Evolutionary conservation across 371 early-diverging fungal species (phyloP), one percentile per base, ranked within the genome.

Genomic region (Zychaea mexicana): DNA sequence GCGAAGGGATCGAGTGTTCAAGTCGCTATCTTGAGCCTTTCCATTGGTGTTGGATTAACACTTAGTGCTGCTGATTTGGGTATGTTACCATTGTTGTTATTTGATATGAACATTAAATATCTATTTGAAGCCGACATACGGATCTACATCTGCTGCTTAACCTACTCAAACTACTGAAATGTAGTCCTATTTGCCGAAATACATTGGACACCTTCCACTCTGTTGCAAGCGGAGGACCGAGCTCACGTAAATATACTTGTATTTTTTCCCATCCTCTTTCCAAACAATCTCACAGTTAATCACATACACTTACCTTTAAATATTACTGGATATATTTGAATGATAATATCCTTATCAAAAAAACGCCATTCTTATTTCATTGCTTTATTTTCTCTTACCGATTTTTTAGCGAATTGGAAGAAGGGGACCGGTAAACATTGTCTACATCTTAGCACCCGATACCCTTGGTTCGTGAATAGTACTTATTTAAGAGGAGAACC

Each of bases 101-200:
- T 36, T 36, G 15, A 36, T 36, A 36, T 36, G 7, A 36, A 36
- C 15, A 36, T 36, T 36, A 36, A 36, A 7, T 9, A 36, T 36
- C n/a, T 21, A 21, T 38, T n/a, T 42, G 28, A 7, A n/a, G n/a
- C n/a, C n/a, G n/a, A n/a, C n/a, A n/a, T n/a, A n/a, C n/a, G n/a
- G n/a, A n/a, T n/a, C n/a, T n/a, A n/a, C n/a, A n/a, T n/a, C n/a
- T n/a, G n/a, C n/a, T n/a, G n/a, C n/a, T n/a, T n/a, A n/a, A n/a
- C n/a, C n/a, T n/a, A n/a, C n/a, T n/a, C n/a, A n/a, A n/a, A n/a
- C n/a, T n/a, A n/a, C n/a, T n/a, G n/a, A n/a, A n/a, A n/a, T n/a
- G n/a, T 21, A 72, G 82, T 89, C 3, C 57, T 89, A 26, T 90
- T 90, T 75, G 86, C 88, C 27, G 91, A 90, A 67, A 64, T 90